Conservation (phyloP, 306 rosid genomes). For the Cucurbita pepo region DNA sequence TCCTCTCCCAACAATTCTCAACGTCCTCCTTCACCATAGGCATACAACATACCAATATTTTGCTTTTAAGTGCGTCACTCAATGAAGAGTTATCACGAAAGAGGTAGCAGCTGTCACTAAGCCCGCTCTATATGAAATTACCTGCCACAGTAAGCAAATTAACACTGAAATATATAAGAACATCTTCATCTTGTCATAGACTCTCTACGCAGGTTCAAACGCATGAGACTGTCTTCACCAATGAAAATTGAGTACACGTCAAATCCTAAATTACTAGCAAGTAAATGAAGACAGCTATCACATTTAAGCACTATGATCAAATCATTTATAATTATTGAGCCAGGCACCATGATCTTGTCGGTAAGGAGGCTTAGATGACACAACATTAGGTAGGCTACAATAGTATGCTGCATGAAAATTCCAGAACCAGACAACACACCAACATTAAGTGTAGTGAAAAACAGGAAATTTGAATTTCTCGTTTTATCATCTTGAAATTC, state of each 20-base stretch:
- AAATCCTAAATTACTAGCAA: background rate
- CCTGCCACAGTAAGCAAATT: slow-evolving; percentile 29
- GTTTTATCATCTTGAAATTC: background rate
- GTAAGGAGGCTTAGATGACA: background rate
- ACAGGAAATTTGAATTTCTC: background rate
- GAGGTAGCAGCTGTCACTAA: slow-evolving; percentile 72
- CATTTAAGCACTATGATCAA: background rate
- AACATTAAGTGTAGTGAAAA: background rate
- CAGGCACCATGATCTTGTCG: background rate
- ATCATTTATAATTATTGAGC: background rate
- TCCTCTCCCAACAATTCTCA: no score
- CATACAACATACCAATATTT: slow-evolving; percentile 43
- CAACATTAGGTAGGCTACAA: background rate
- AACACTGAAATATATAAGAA: background rate
- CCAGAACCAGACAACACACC: background rate
- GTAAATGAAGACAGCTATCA: background rate
- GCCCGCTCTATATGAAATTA: slow-evolving; percentile 63
- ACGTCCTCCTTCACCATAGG: no score
- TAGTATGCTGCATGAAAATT: background rate
- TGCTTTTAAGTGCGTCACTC: slow-evolving; percentile 29
- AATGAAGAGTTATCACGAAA: slow-evolving; percentile 24
- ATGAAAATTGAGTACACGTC: background rate
- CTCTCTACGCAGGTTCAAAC: background rate
- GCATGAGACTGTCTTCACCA: background rate
- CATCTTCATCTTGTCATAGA: background rate